phyloP scores from a whole-genome alignment of 2,329 filamentous ascomycete species.

The Cercospora citrullina region DNA sequence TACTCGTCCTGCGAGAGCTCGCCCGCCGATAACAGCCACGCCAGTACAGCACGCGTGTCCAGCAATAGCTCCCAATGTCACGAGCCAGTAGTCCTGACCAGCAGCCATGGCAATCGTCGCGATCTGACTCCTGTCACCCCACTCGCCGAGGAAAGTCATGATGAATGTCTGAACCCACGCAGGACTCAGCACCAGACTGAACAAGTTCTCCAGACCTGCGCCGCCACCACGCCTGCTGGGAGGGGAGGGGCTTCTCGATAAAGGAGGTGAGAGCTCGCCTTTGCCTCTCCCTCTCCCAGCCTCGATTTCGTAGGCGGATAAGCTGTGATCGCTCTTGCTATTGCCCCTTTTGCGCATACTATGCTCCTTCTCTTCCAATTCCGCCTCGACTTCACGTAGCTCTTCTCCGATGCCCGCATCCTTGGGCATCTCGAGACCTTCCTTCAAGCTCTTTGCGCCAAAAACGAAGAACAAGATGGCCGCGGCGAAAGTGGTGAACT shows the following conservation, averaged over 20 bases:
- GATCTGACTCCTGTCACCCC: conserved; percentile 97
- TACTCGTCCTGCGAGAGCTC: conserved; percentile 88
- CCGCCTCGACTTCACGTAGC: conserved; percentile 95
- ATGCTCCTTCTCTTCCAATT: conserved; percentile 90
- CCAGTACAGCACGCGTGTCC: conserved; percentile 90
- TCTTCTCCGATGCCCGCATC: conserved; percentile 93
- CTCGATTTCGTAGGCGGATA: conserved; percentile 59
- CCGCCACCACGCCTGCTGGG: conserved; percentile 26
- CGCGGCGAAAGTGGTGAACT: conserved; percentile 85
- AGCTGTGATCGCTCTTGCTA: conserved; percentile 62
- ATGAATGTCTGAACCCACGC: conserved; percentile 99
- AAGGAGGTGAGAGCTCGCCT: conserved; percentile 30
- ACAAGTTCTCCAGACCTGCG: conserved; percentile 77
- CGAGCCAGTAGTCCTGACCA: conserved; percentile 98
- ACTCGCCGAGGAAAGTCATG: conserved; percentile 98
- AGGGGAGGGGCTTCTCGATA: conserved; percentile 33
- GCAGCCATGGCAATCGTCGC: conserved; percentile 99
- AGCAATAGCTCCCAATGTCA: conserved; percentile 80
- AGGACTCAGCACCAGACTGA: conserved; percentile 84
- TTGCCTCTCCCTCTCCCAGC: conserved; percentile 31
- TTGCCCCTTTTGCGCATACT: conserved; percentile 59
- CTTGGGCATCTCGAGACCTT: conserved; percentile 84
- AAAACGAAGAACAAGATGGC: conserved; percentile 86
- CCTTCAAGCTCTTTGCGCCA: conserved; percentile 76
- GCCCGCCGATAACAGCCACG: conserved; percentile 85